Conservation (phyloP, 2,329 filamentous ascomycete species). For the Trichoderma harzianum region DNA sequence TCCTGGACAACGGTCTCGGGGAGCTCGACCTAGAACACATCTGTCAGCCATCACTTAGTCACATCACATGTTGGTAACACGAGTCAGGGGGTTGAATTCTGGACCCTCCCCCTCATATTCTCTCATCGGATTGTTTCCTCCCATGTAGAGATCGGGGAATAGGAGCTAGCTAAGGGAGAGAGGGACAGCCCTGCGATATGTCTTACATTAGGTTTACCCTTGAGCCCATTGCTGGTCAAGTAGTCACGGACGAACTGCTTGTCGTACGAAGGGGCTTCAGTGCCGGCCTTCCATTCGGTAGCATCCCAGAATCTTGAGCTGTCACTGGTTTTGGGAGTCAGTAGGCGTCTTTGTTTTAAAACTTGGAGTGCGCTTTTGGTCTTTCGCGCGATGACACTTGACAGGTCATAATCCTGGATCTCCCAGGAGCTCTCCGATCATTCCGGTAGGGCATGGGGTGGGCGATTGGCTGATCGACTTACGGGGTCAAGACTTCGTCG, state of each 20-base stretch:
- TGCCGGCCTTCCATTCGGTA: conserved; percentile 60
- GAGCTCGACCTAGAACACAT: neutral
- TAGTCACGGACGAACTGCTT: conserved; percentile 85
- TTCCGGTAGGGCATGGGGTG: neutral
- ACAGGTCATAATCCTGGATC: neutral
- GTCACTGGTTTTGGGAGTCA: conserved; percentile 63
- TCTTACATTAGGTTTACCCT: conserved; percentile 45
- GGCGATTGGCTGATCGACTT: neutral
- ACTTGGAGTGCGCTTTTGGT: neutral
- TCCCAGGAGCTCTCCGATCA: neutral
- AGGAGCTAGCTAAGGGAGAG: neutral
- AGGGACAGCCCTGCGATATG: neutral
- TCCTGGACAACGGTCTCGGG: conserved; percentile 67
- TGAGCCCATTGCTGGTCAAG: conserved; percentile 66
- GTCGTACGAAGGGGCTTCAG: conserved; percentile 79
- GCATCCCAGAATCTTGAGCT: conserved; percentile 84
- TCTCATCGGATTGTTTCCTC: neutral
- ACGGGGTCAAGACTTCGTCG: conserved; percentile 80
- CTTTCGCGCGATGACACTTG: neutral
- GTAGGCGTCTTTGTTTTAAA: neutral
- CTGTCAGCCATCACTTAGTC: neutral
- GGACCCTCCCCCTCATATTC: neutral
- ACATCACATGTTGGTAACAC: neutral
- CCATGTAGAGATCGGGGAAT: neutral
- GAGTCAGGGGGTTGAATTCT: neutral